Evolutionary conservation across 768 basidiomycete genomes (phyloP).

Genomic region (Hebeloma cylindrosporum): DNA sequence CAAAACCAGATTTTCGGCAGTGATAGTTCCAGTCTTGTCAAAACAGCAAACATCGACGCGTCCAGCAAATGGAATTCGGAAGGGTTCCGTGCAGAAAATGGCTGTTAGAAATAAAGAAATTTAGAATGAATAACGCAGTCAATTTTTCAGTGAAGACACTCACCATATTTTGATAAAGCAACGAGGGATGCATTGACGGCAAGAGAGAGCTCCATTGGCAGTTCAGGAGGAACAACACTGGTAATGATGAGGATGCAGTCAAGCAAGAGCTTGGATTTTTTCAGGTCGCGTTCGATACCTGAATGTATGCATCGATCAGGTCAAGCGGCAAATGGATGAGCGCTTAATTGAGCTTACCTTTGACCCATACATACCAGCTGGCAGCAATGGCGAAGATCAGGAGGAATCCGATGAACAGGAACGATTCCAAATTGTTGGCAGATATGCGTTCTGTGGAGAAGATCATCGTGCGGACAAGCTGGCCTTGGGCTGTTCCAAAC

Average conservation of each 20-base stretch:
- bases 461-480: conserved; percentile 97
- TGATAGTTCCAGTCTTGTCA: conserved; percentile 99
- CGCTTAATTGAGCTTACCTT: conserved; percentile 53
- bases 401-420: conserved; percentile 97
- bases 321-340: neutral
- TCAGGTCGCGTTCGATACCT: conserved; percentile 91
- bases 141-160: conserved; percentile 25
- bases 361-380: conserved; percentile 97
- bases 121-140: neutral
- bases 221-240: conserved; percentile 94
- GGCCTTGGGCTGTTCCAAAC: conserved; percentile 96
- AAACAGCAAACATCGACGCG: conserved; percentile 98
- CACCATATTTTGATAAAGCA: conserved; percentile 89
- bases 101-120: conserved; percentile 45
- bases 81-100: conserved; percentile 98
- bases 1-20: conserved; percentile 90
- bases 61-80: conserved; percentile 95
- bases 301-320: neutral
- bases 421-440: conserved; percentile 93
- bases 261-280: conserved; percentile 91
- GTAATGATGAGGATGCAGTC: conserved; percentile 97
- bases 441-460: conserved; percentile 97
- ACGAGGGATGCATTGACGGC: conserved; percentile 96
- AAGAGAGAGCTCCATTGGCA: conserved; percentile 96
- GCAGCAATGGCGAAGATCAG: conserved; percentile 98